Percentiles rank a stretch among this genome's conserved stretches.
These are phyloP conservation scores for Xylaria sp. DNA, from an alignment of 2,329 filamentous ascomycete species.

Conservation along the genomic window DNA sequence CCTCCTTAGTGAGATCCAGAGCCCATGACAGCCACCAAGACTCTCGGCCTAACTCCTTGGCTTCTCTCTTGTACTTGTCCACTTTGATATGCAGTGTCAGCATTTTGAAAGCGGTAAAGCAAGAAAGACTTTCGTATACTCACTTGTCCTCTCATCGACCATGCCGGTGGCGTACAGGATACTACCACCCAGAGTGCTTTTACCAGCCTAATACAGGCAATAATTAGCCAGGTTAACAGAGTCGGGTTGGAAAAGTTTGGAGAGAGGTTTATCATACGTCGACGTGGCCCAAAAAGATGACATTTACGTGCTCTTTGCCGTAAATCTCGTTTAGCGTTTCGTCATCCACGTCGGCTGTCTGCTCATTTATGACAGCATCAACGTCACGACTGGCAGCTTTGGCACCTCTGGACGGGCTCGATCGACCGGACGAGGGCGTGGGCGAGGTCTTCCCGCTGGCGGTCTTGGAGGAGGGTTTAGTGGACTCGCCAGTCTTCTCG, in stretches of 20 bases:
- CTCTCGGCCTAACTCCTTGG: slow-evolving; percentile 94
- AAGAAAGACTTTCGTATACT: slow-evolving; percentile 4
- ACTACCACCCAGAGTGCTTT: slow-evolving; percentile 93
- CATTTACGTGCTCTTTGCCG: slow-evolving; percentile 91
- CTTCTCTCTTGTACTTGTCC: slow-evolving; percentile 97
- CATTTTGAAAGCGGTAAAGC: background rate
- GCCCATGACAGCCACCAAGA: slow-evolving; percentile 99
- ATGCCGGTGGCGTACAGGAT: slow-evolving; percentile 95
- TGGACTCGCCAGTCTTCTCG: slow-evolving; percentile 84
- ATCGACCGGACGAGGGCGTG: slow-evolving; percentile 83
- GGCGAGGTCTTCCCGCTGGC: slow-evolving; percentile 81
- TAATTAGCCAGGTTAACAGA: too few species aligned
- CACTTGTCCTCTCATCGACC: slow-evolving; percentile 92
- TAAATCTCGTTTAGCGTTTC: slow-evolving; percentile 92
- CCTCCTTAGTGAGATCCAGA: slow-evolving; percentile 95
- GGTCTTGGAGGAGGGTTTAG: slow-evolving; percentile 53
- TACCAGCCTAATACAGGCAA: slow-evolving; percentile 66
- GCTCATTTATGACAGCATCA: slow-evolving; percentile 87
- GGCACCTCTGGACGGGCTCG: slow-evolving; percentile 75
- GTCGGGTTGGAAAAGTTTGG: too few species aligned
- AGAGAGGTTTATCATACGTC: slow-evolving; percentile 63
- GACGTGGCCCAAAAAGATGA: slow-evolving; percentile 98
- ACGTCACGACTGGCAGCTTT: slow-evolving; percentile 70
- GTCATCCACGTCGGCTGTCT: slow-evolving; percentile 76
- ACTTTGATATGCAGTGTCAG: slow-evolving; percentile 53